phyloP scores from a whole-genome alignment of 768 basidiomycete genomes.

The Pleurotus platypus region DNA sequence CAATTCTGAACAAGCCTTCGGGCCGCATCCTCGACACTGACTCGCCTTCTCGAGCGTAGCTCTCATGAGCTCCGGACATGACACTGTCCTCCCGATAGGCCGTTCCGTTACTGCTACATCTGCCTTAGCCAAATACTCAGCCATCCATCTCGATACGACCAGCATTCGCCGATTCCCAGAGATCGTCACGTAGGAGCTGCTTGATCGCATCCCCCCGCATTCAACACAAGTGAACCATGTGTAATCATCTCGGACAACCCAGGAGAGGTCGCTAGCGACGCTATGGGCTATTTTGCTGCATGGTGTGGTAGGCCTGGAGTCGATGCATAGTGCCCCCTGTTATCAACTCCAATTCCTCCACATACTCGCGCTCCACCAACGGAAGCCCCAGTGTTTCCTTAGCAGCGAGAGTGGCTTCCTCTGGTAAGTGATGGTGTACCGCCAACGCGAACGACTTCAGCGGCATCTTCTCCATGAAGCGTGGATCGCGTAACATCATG shows the following conservation, averaged over 20 bases:
- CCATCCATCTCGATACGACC: neutral
- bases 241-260: constrained; percentile 25
- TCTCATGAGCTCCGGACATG: neutral
- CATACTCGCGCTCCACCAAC: constrained; percentile 16
- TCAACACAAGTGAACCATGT: constrained; percentile 26
- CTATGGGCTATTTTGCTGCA: constrained; percentile 31
- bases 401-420: constrained; percentile 30
- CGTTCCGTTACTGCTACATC: neutral
- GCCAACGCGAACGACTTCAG: constrained; percentile 41
- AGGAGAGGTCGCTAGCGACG: constrained; percentile 20
- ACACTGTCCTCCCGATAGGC: neutral
- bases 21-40: neutral
- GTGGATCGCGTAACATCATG: constrained; percentile 25
- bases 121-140: neutral
- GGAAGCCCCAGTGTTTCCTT: constrained; percentile 29
- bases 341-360: constrained; percentile 38
- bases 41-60: neutral
- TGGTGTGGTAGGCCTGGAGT: constrained; percentile 36
- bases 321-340: constrained; percentile 36
- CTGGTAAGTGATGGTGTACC: constrained; percentile 33
- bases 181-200: neutral
- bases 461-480: constrained; percentile 32
- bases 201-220: constrained; percentile 13
- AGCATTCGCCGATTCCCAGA: neutral
- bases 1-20: neutral